Evolutionary conservation across 768 basidiomycete species (phyloP).

Genomic region (Phylloporus sp.): DNA sequence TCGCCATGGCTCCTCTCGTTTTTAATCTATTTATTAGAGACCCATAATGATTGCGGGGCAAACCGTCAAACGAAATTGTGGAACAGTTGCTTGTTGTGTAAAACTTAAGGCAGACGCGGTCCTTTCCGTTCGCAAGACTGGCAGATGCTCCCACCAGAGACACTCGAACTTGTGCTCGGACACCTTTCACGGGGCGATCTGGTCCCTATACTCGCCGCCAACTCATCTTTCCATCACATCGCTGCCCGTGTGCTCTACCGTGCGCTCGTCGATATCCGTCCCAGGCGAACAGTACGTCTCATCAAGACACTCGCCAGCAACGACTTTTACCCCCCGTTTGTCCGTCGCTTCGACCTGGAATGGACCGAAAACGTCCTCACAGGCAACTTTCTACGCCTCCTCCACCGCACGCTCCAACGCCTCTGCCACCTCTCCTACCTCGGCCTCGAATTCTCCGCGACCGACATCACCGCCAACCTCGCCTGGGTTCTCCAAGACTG

Average conservation of each 20-base stretch:
- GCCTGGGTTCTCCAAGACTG: slow-evolving; percentile 48
- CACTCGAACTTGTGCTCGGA: slow-evolving; percentile 31
- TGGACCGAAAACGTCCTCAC: slow-evolving; percentile 38
- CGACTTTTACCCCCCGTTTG: slow-evolving; percentile 35
- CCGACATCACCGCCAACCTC: slow-evolving; percentile 32
- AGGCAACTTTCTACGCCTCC: slow-evolving; percentile 45
- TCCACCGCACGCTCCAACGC: slow-evolving; percentile 41
- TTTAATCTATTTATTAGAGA: too few relatives aligned
- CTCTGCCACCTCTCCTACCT: slow-evolving; percentile 41
- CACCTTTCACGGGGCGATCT: slow-evolving; percentile 29
- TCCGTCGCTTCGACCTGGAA: slow-evolving; percentile 47
- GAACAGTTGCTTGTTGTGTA: too few relatives aligned
- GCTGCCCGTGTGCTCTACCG: slow-evolving; percentile 36
- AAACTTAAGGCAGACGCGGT: too few relatives aligned
- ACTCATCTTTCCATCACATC: slow-evolving; percentile 24
- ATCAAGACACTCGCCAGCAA: slow-evolving; percentile 39
- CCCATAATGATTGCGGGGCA: too few relatives aligned
- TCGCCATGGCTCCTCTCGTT: too few relatives aligned
- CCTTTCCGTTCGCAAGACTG: too few relatives aligned
- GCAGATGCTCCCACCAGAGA: slow-evolving; percentile 34
- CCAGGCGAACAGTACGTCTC: slow-evolving; percentile 33
- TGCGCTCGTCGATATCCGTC: slow-evolving; percentile 32
- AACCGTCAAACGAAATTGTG: too few relatives aligned
- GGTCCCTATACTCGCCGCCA: slow-evolving; percentile 19
- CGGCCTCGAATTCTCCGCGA: slow-evolving; percentile 45